Conservation (phyloP, 805 yeast species). For the Candida sphagnicola region DNA sequence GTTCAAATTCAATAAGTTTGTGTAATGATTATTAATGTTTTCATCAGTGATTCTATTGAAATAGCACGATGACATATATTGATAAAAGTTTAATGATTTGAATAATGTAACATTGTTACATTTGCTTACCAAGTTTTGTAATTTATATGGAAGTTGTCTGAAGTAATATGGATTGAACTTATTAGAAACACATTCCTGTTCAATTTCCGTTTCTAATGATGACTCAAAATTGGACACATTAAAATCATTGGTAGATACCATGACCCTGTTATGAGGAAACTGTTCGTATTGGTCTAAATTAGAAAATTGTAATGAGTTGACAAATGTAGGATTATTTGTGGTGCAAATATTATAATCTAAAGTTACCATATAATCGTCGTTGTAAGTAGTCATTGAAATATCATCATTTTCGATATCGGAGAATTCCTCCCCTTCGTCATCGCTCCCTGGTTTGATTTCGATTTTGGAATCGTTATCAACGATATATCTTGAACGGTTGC, state of each 20-base stretch:
- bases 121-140: conserved; percentile 30
- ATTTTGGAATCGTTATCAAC: conserved; percentile 14
- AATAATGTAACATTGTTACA: conserved; percentile 28
- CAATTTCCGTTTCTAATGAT: conserved; percentile 23
- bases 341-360: conserved; percentile 32
- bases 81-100: conserved; percentile 29
- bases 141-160: conserved; percentile 28
- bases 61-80: conserved; percentile 39
- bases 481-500: conserved; percentile 27
- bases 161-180: conserved; percentile 20
- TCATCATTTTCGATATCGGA: conserved; percentile 8
- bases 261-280: conserved; percentile 32
- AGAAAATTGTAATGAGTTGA: conserved; percentile 10
- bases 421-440: conserved; percentile 14
- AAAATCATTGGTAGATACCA: conserved; percentile 36
- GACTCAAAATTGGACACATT: conserved; percentile 31
- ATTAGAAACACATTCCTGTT: conserved; percentile 17
- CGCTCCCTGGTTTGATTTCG: conserved; percentile 1
- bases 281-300: conserved; percentile 18
- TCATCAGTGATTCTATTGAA: conserved; percentile 28
- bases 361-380: conserved; percentile 30
- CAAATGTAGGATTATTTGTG: conserved; percentile 16
- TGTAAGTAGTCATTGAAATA: conserved; percentile 7
- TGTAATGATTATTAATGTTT: conserved; percentile 33
- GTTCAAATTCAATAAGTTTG: conserved; percentile 31